Evolutionary conservation across 75 land plant genomes (phyloP), one percentile per base, ranked within the genome.

Genomic region (Selaginella tamariscina): DNA sequence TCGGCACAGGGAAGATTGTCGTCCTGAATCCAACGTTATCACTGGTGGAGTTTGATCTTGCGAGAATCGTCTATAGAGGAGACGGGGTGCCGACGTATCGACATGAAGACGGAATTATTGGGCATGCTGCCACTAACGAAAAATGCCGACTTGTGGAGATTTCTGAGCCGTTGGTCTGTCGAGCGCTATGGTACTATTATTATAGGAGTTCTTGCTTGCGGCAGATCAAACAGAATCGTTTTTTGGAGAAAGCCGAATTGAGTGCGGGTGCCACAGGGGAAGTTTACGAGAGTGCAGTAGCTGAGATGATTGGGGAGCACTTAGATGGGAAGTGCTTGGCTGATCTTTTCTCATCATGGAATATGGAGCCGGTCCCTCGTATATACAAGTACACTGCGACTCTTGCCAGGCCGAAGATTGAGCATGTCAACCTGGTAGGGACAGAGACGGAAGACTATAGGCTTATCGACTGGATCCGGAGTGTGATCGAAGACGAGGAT

Each of bases 341-440:
- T 39, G 49, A 39, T 39, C 49, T 39, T 39, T 39, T 39, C 49
- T 39, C 49, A 39, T 39, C 49, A 15, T 39, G 49, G 49, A 39
- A 39, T 15, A 39, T 15, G 15, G 11, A 39, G 15, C 49, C 49
- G 49, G 15, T 39, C 15, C 49, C 49, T 39, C 11, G 11, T 39
- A 39, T 39, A 5, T 39, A 39, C 49, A 39, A 39, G 11, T 5
- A 39, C 49, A 39, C 49, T 39, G 49, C 49, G 15, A 39, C 49
- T 39, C 49, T 39, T 39, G 49, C 49, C 49, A 39, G 49, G 49
- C 49, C 49, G 11, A 39, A 39, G 49, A 15, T 39, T 39, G 49
- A 39, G 5, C 49, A 39, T 15, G 11, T 39, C 11, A 39, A 39
- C 11, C 49, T 39, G 11, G 49, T 39, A 5, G 49, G 49, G 49